phyloP scores from a whole-genome alignment of 1,139 yeast genomes.

The Chernovozyma sophiae-reginae region DNA sequence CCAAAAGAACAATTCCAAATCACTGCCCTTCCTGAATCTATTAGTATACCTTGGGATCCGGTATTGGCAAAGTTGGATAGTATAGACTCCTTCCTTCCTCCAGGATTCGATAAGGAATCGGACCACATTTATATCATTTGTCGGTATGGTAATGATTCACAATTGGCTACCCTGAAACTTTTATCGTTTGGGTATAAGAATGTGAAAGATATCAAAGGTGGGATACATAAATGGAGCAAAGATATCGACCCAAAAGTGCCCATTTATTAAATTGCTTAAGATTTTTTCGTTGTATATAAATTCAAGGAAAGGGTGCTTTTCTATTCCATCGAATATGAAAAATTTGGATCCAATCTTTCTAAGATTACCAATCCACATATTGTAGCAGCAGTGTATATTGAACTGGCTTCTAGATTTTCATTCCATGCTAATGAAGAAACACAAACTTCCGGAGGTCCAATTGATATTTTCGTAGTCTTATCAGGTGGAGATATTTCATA shows the following conservation, averaged over 20 bases:
- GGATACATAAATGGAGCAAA: conserved; percentile 66
- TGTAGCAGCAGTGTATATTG: conserved; percentile 63
- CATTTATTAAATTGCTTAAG: conserved; percentile 61
- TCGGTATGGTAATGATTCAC: conserved; percentile 90
- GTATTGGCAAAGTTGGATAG: conserved; percentile 32
- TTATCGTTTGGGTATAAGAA: conserved; percentile 42
- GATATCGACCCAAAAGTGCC: conserved; percentile 64
- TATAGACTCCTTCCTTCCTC: conserved; percentile 23
- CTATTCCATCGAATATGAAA: too few species aligned
- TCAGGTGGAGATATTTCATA: conserved; percentile 28
- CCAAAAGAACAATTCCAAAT: conserved; percentile 73
- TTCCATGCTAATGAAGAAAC: conserved; percentile 63
- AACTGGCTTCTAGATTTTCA: conserved; percentile 46
- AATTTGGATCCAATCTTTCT: conserved; percentile 46
- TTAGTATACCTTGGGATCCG: conserved; percentile 60
- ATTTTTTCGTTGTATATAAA: too few species aligned
- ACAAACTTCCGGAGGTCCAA: conserved; percentile 51
- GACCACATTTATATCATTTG: conserved; percentile 54
- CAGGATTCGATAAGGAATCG: conserved; percentile 15
- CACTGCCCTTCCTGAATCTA: conserved; percentile 54
- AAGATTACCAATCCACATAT: conserved; percentile 64
- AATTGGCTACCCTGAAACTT: conserved; percentile 61
- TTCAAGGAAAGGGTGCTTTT: too few species aligned
- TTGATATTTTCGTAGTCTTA: conserved; percentile 22
- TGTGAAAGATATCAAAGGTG: conserved; percentile 74